Conservation (phyloP, 805 yeast species). For the Suhomyces prunicola region DNA sequence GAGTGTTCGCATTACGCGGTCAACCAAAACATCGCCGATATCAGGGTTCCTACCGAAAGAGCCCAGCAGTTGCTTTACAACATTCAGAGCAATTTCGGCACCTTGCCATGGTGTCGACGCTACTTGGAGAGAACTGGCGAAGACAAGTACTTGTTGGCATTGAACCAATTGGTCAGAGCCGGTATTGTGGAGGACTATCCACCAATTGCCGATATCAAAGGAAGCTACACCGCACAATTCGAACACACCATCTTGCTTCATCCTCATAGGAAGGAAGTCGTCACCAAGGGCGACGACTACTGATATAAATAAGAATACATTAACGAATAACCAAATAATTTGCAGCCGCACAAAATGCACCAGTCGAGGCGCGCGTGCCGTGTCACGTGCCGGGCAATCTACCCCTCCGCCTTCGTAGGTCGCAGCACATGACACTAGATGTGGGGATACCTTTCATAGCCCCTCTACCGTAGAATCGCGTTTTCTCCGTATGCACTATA, state of each 20-base stretch:
- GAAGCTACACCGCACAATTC: conserved; percentile 91
- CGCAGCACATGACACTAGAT: background rate
- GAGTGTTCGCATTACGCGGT: conserved; percentile 93
- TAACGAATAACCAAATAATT: no score
- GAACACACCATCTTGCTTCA: conserved; percentile 92
- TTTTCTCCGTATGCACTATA: background rate
- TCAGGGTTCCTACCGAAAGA: conserved; percentile 52
- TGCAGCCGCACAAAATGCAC: background rate
- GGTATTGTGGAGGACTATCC: conserved; percentile 94
- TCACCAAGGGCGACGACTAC: conserved; percentile 93
- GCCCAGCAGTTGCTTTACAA: conserved; percentile 67
- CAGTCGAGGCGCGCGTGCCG: background rate
- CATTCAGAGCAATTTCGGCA: conserved; percentile 83
- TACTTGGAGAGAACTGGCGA: conserved; percentile 90
- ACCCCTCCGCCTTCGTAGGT: background rate
- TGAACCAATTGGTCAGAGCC: conserved; percentile 77
- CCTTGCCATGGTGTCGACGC: conserved; percentile 94
- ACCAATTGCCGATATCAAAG: conserved; percentile 79
- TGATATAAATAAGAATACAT: conserved; percentile 19
- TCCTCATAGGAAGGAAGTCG: conserved; percentile 90
- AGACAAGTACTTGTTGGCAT: conserved; percentile 83
- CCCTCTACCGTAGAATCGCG: background rate
- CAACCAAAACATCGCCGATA: conserved; percentile 42
- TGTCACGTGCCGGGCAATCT: background rate
- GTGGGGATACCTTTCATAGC: background rate